Evolutionary conservation across 305 asterid species (phyloP).

Genomic region (Vinca major): DNA sequence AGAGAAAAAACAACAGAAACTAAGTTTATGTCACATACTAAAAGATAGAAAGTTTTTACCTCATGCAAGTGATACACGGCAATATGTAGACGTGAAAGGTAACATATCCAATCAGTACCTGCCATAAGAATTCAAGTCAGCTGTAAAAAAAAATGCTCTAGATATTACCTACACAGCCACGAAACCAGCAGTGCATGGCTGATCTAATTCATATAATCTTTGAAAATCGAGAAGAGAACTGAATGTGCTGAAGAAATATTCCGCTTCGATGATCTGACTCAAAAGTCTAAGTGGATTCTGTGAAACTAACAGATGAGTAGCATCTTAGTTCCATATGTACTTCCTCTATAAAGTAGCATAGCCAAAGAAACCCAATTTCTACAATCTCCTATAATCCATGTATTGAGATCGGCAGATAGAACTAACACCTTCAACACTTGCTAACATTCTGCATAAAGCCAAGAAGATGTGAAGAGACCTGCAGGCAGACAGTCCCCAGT

Average conservation of each 20-base stretch:
- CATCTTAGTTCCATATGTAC: not conserved
- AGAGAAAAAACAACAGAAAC: not conserved
- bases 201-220: not conserved
- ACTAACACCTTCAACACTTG: not conserved
- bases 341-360: not conserved
- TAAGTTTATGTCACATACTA: not conserved
- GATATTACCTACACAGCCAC: not conserved
- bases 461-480: constrained; percentile 2
- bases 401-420: not conserved
- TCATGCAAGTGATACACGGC: not conserved
- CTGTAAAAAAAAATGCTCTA: not conserved
- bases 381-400: not conserved
- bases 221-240: not conserved
- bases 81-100: not conserved
- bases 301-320: not conserved
- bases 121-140: not conserved
- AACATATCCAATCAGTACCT: not conserved
- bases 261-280: not conserved
- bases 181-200: not conserved
- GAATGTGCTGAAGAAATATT: not conserved
- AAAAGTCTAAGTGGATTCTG: not conserved
- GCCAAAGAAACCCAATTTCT: constrained; percentile 3
- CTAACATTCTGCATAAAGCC: constrained; percentile 2
- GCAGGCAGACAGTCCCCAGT: constrained; percentile 3
- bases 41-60: not conserved